Conservation (phyloP, 345 rosid genomes). For the Eutrema japonicum region DNA sequence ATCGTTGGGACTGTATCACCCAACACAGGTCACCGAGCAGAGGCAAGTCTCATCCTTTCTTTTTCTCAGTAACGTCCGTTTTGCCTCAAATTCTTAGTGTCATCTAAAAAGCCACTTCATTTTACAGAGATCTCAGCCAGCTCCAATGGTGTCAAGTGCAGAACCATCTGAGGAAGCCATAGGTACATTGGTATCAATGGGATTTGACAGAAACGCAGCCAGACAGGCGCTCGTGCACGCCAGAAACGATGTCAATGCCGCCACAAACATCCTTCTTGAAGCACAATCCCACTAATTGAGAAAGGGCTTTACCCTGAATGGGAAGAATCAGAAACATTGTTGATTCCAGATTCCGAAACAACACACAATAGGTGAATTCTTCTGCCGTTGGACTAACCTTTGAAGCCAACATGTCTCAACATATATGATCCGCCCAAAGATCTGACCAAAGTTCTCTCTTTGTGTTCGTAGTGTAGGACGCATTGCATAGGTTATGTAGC, state of each 20-base stretch:
- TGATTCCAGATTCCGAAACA: conserved; percentile 4
- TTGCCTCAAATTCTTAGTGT: conserved; percentile 7
- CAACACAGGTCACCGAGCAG: conserved; percentile 58
- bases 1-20: conserved; percentile 48
- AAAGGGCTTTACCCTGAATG: not conserved
- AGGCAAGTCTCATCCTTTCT: conserved; percentile 53
- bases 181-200: conserved; percentile 77
- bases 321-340: conserved; percentile 26
- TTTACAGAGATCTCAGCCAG: conserved; percentile 68
- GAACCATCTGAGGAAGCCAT: conserved; percentile 80
- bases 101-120: conserved; percentile 20
- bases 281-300: conserved; percentile 59
- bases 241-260: conserved; percentile 82
- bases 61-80: conserved; percentile 1
- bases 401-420: conserved; percentile 21
- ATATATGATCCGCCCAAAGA: conserved; percentile 12
- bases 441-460: conserved; percentile 15
- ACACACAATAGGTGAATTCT: conserved; percentile 22
- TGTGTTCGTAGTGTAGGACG: conserved; percentile 18
- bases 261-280: conserved; percentile 97
- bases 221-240: conserved; percentile 90
- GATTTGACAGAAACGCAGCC: conserved; percentile 84
- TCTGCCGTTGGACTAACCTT: conserved; percentile 23
- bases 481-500: conserved; percentile 36
- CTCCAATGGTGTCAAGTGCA: conserved; percentile 44